Evolutionary conservation across 176 grass and related monocot species (phyloP), one percentile per base, ranked within the genome.

Genomic region (Hsuehochloa calcarea): DNA sequence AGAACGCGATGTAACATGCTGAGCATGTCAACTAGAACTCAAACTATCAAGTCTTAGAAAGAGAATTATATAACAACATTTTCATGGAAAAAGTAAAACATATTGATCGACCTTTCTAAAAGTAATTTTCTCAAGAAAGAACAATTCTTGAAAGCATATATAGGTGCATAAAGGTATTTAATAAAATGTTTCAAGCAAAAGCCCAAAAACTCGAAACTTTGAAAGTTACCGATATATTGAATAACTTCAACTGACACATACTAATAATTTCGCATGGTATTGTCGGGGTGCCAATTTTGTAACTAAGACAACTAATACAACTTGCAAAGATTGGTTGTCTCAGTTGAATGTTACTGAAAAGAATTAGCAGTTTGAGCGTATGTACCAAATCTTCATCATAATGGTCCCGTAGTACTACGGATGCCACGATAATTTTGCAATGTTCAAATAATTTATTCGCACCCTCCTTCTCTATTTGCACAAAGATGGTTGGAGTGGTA

Each of bases 131-230:
- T 71, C 13, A 73, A 60, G n/a, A 46, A 1, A 34, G 19, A 31
- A 46, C 39, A 61, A 22, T 20, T 74, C n/a, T 2, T 47, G 29
- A 75, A 74, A 82, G 20, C 19, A 46, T 47, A 45, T 43, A 22
- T 46, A 62, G 47, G 59, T 35, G 46, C 11, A 37, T 19, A 26
- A 59, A 56, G 49, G 68, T 39, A 86, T 61, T 17, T 19, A 81
- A 13, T 62, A 62, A 62, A 44, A 45, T 46, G 46, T 77, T 62
- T 70, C 64, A 83, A 54, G 40, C 41, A 62, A 83, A 69, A 88
- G n/a, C 54, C 2, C 43, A 77, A 62, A 29, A 31, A 65, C 3
- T 7, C 14, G 26, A 74, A 49, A 47, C 5, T 15, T 10, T 34
- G 6, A 9, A 59, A 73, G 41, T 62, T 70, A 25, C 61, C 0